These are phyloP conservation scores for Fraxinus anomala DNA, from an alignment of 257 asterid species.

Conservation along the genomic window DNA sequence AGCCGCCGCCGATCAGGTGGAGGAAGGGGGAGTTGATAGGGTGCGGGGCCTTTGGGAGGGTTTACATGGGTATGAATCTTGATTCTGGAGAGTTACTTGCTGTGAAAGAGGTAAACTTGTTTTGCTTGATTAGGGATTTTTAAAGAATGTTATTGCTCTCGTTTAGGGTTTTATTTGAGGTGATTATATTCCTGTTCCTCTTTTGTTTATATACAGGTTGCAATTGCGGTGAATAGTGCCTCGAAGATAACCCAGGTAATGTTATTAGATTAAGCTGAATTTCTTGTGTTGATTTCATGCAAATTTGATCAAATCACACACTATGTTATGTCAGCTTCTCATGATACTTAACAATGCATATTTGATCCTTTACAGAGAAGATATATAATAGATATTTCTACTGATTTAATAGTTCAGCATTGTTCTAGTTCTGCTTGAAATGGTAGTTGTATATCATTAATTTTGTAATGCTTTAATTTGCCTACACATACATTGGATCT, in stretches of 20 bases:
- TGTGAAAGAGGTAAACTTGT: constrained; percentile 47
- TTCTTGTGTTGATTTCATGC: constrained; percentile 4
- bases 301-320: neutral
- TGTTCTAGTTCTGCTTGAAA: neutral
- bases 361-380: neutral
- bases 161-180: constrained; percentile 6
- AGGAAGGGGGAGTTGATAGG: constrained; percentile 88
- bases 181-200: neutral
- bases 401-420: neutral
- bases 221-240: constrained; percentile 60
- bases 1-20: constrained; percentile 77
- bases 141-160: neutral
- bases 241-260: constrained; percentile 79
- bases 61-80: constrained; percentile 81
- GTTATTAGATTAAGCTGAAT: constrained; percentile 27
- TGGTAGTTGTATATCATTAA: neutral
- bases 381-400: neutral
- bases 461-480: neutral
- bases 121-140: neutral
- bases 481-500: neutral
- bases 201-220: constrained; percentile 46
- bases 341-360: neutral
- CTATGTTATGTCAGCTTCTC: neutral
- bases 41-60: constrained; percentile 75
- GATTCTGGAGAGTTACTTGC: constrained; percentile 81